phyloP scores from a whole-genome alignment of 2,329 filamentous ascomycete genomes.

The Ceratocystis huliohia region DNA sequence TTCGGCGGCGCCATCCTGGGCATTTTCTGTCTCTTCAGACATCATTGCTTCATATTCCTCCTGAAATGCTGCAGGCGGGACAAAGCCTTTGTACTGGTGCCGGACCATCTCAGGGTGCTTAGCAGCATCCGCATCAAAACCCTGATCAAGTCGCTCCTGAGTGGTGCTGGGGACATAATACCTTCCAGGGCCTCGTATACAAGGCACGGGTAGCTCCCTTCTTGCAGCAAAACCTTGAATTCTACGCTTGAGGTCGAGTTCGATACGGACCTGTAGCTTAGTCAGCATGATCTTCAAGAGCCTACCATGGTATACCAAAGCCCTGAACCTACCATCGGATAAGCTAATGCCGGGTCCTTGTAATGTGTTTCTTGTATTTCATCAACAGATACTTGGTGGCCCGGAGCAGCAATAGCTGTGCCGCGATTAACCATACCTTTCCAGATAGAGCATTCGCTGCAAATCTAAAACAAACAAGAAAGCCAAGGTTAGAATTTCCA shows the following conservation, averaged over 20 bases:
- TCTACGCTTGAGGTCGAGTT: not conserved
- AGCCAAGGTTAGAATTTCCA: not conserved
- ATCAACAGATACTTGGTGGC: not conserved
- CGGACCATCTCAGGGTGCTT: not conserved
- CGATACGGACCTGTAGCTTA: not conserved
- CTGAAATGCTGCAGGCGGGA: not conserved
- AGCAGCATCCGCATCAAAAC: not conserved
- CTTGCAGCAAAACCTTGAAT: not conserved
- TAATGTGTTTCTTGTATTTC: not conserved
- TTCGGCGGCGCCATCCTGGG: too few species aligned
- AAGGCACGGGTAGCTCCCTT: not conserved
- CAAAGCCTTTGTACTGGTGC: conserved; percentile 4
- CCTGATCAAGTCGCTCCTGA: not conserved
- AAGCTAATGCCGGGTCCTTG: not conserved
- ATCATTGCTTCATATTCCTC: not conserved
- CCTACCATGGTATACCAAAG: not conserved
- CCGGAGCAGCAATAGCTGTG: not conserved
- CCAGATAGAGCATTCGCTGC: not conserved
- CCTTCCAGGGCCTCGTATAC: not conserved
- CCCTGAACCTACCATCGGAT: not conserved
- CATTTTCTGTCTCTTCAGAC: not conserved
- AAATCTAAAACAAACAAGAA: not conserved
- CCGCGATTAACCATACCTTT: conserved; percentile 1
- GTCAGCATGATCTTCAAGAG: not conserved
- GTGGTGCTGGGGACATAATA: not conserved